Conservation (phyloP, 495 filamentous ascomycete genomes). For the Penicillium verhagenii region DNA sequence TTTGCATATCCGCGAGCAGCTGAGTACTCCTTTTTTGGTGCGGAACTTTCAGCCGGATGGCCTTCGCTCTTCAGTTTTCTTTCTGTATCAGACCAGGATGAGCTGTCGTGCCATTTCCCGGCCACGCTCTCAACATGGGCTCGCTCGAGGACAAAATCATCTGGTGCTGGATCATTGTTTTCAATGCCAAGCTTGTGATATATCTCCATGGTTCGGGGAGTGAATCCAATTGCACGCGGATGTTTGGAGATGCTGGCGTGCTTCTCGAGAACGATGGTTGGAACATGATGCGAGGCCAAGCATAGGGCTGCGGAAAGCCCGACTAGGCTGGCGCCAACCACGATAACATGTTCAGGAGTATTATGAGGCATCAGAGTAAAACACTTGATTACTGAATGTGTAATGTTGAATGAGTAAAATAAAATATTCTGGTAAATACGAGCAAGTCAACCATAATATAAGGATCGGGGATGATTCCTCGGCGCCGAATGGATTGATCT, state of each 20-base stretch:
- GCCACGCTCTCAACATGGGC: slow-evolving; percentile 29
- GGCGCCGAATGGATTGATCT: neutral
- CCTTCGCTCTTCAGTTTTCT: neutral
- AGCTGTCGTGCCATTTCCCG: slow-evolving; percentile 25
- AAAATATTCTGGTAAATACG: too few relatives aligned
- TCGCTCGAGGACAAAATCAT: slow-evolving; percentile 24
- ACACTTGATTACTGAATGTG: too few relatives aligned
- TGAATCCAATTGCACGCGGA: slow-evolving; percentile 36
- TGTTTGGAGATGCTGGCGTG: slow-evolving; percentile 26
- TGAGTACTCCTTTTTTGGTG: slow-evolving; percentile 16
- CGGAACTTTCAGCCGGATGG: slow-evolving; percentile 1
- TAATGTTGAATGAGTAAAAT: too few relatives aligned
- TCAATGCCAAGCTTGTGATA: slow-evolving; percentile 28
- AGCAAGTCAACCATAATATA: neutral
- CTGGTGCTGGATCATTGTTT: slow-evolving; percentile 21
- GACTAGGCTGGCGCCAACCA: slow-evolving; percentile 33
- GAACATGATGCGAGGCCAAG: slow-evolving; percentile 22
- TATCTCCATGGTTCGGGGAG: slow-evolving; percentile 36
- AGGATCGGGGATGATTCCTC: neutral
- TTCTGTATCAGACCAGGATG: slow-evolving; percentile 27
- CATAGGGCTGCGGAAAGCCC: slow-evolving; percentile 33
- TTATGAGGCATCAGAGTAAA: neutral
- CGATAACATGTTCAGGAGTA: slow-evolving; percentile 17
- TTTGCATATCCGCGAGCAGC: slow-evolving; percentile 21
- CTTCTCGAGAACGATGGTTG: slow-evolving; percentile 32